A percentile compares a stretch with the other conserved stretches of the same genome.
These are phyloP conservation scores for Tilletiaria anomala DNA, from an alignment of 1,284 basidiomycete species.

Conservation along the genomic window DNA sequence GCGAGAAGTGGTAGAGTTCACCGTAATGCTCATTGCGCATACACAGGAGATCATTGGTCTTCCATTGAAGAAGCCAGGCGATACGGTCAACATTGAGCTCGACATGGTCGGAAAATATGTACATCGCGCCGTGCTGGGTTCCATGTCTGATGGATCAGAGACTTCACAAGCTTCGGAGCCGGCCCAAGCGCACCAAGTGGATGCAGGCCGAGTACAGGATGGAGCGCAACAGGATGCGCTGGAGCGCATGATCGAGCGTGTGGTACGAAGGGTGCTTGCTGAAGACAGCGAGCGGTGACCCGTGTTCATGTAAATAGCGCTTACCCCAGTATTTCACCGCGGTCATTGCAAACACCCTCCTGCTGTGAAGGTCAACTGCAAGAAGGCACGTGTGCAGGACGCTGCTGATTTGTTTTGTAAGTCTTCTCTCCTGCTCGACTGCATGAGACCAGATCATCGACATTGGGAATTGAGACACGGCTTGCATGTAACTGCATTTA, in stretches of 20 bases:
- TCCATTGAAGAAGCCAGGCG: constrained; percentile 28
- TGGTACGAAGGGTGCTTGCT: constrained; percentile 16
- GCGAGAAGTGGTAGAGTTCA: constrained; percentile 31
- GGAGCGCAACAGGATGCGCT: constrained; percentile 12
- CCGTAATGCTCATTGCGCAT: constrained; percentile 38
- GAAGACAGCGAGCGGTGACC: no score
- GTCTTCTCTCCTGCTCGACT: no score
- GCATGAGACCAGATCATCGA: no score
- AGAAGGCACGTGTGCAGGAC: no score
- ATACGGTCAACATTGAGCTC: constrained; percentile 35
- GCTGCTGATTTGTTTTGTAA: no score
- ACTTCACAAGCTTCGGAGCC: constrained; percentile 2
- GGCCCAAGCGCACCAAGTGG: constrained; percentile 3
- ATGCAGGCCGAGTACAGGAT: constrained; percentile 9
- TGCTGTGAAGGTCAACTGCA: no score
- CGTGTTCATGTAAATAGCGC: no score
- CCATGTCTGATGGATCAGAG: constrained; percentile 11
- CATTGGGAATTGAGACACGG: no score
- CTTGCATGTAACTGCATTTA: no score
- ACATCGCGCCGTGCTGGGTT: constrained; percentile 23
- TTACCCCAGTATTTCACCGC: no score
- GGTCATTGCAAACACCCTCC: no score
- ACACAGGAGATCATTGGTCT: constrained; percentile 36
- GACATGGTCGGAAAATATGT: constrained; percentile 40
- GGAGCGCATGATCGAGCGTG: constrained; percentile 18